Evolutionary conservation across 495 filamentous ascomycete genomes (phyloP).

Genomic region (Penicillium steckii): DNA sequence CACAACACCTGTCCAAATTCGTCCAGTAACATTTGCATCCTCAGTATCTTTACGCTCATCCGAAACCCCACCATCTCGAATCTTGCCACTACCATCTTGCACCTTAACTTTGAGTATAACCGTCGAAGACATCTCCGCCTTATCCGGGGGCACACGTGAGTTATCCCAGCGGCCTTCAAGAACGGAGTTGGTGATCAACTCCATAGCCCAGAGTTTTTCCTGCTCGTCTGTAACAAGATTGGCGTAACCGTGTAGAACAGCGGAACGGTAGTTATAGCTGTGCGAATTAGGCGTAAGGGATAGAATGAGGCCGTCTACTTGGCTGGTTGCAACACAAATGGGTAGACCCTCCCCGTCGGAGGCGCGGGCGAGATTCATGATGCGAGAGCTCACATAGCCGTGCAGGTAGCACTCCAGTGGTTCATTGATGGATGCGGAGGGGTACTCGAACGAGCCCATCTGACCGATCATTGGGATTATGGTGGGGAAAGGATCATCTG

Average conservation of each 20-base stretch:
- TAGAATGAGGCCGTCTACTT: constrained; percentile 73
- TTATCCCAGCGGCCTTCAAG: constrained; percentile 67
- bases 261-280: constrained; percentile 88
- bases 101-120: constrained; percentile 70
- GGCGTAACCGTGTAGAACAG: constrained; percentile 75
- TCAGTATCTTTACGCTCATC: constrained; percentile 71
- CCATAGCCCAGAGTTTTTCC: constrained; percentile 84
- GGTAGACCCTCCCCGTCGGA: constrained; percentile 52
- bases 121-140: constrained; percentile 75
- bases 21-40: constrained; percentile 55
- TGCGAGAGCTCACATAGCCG: constrained; percentile 78
- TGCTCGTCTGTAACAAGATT: constrained; percentile 59
- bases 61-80: constrained; percentile 63
- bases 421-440: constrained; percentile 61
- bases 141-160: constrained; percentile 69
- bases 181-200: constrained; percentile 74
- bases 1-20: constrained; percentile 83
- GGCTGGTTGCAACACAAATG: constrained; percentile 64
- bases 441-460: constrained; percentile 69
- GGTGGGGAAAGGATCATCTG: constrained; percentile 67
- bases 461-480: constrained; percentile 87
- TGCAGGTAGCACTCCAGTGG: constrained; percentile 82
- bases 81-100: constrained; percentile 74
- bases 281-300: constrained; percentile 76
- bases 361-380: constrained; percentile 68